These are phyloP conservation scores for Stentor roeselii DNA, from an alignment of 73 alveolate species.

Conservation along the genomic window DNA sequence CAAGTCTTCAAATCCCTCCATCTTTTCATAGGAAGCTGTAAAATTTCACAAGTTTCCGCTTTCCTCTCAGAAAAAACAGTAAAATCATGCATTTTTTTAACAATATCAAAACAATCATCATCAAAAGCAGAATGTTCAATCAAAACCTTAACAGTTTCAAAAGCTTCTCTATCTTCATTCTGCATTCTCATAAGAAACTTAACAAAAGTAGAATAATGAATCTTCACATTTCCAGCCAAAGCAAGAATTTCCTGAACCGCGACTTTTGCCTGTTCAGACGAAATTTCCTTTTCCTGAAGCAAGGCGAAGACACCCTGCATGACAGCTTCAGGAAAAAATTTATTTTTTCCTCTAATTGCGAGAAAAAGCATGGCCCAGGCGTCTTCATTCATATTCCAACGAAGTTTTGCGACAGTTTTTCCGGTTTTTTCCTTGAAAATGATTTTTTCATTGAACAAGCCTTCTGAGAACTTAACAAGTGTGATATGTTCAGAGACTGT, in stretches of 20 bases:
- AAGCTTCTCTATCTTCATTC: neutral
- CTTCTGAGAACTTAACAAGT: slow-evolving; percentile 6
- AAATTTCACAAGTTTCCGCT: neutral
- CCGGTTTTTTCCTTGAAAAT: neutral
- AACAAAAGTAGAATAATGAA: neutral
- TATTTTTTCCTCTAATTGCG: neutral
- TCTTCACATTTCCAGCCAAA: neutral
- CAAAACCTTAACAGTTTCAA: neutral
- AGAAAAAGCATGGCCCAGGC: slow-evolving; percentile 15
- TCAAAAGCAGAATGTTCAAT: neutral
- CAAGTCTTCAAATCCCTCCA: slow-evolving; percentile 3
- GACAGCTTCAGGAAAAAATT: neutral
- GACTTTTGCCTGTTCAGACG: neutral
- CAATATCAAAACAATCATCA: neutral
- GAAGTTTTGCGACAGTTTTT: neutral
- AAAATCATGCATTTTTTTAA: neutral
- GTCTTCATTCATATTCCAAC: slow-evolving; percentile 11
- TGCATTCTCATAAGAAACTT: neutral
- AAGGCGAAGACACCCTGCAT: neutral
- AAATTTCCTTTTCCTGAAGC: neutral
- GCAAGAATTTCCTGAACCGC: neutral
- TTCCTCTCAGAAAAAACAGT: neutral
- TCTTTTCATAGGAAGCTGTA: neutral
- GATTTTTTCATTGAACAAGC: neutral
- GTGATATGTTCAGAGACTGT: neutral